Conservation (phyloP, 2,329 filamentous ascomycete genomes). For the Neofusicoccum umdonicola region DNA sequence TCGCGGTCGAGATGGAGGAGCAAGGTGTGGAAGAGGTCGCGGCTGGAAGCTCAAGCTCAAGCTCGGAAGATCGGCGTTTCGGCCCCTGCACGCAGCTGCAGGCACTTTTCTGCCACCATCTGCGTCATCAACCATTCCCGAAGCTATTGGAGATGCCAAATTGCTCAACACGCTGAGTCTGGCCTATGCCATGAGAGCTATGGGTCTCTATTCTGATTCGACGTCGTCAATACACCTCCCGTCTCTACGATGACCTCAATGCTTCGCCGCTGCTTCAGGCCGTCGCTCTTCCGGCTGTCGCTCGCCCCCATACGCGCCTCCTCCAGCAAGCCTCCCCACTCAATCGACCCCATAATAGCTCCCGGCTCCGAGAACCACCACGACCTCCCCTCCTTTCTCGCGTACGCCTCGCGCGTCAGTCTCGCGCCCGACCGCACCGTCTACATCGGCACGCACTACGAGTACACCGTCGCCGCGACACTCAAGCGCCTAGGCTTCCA, state of each 20-base stretch:
- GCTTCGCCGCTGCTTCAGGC: neutral
- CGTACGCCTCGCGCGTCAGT: conserved; percentile 58
- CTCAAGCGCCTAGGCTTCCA: conserved; percentile 63
- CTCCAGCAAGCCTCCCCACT: neutral
- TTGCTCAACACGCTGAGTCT: neutral
- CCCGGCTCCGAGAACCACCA: conserved; percentile 52
- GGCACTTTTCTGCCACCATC: neutral
- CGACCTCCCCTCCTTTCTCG: conserved; percentile 63
- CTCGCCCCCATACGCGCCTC: neutral
- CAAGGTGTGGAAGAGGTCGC: neutral
- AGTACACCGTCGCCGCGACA: conserved; percentile 63
- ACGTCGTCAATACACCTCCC: no score
- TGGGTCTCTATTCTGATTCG: neutral
- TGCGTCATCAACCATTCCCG: neutral
- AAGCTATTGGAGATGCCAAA: neutral
- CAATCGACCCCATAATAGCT: neutral
- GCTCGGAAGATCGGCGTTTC: conserved; percentile 5
- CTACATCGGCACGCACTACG: conserved; percentile 73
- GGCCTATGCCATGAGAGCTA: neutral
- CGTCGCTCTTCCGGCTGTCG: neutral
- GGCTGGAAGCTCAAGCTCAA: conserved; percentile 5
- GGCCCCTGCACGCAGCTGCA: neutral
- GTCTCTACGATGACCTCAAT: conserved; percentile 5
- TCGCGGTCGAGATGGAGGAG: neutral
- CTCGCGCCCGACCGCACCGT: conserved; percentile 58